These are phyloP conservation scores for Fusarium sacchari DNA, from an alignment of 2,329 filamentous ascomycete genomes.

Conservation along the genomic window DNA sequence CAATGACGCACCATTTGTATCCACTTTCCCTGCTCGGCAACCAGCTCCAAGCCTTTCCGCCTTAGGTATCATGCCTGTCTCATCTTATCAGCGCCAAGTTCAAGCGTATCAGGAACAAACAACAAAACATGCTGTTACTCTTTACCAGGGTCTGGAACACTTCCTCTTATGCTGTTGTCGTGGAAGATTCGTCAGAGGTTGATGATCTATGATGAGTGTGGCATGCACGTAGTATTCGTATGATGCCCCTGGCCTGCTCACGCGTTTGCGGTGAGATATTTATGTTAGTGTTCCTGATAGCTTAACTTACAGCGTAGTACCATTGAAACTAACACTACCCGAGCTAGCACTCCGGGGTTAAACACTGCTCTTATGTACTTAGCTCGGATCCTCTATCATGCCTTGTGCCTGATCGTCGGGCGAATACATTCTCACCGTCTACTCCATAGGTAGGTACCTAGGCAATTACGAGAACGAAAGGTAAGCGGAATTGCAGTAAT, in stretches of 20 bases:
- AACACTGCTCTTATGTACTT: constrained; percentile 10
- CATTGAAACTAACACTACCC: not conserved
- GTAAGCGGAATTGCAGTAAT: not conserved
- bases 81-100: constrained; percentile 21
- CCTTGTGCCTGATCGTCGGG: constrained; percentile 12
- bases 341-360: constrained; percentile 2
- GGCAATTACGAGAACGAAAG: not conserved
- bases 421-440: not conserved
- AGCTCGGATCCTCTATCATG: constrained; percentile 10
- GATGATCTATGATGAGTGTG: constrained; percentile 3
- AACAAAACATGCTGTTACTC: constrained; percentile 17
- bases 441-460: too few species aligned
- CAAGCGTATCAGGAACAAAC: constrained; percentile 32
- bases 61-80: constrained; percentile 42
- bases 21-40: constrained; percentile 44
- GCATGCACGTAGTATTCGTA: not conserved
- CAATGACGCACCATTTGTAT: constrained; percentile 44
- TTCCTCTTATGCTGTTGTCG: constrained; percentile 20
- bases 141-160: constrained; percentile 4
- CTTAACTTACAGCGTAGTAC: not conserved
- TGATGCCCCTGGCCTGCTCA: constrained; percentile 17
- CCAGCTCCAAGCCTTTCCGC: constrained; percentile 40
- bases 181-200: constrained; percentile 10
- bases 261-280: constrained; percentile 13
- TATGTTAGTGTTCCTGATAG: constrained; percentile 11